Evolutionary conservation across 331 rosid genomes (phyloP).

Genomic region (Ulmus americana): DNA sequence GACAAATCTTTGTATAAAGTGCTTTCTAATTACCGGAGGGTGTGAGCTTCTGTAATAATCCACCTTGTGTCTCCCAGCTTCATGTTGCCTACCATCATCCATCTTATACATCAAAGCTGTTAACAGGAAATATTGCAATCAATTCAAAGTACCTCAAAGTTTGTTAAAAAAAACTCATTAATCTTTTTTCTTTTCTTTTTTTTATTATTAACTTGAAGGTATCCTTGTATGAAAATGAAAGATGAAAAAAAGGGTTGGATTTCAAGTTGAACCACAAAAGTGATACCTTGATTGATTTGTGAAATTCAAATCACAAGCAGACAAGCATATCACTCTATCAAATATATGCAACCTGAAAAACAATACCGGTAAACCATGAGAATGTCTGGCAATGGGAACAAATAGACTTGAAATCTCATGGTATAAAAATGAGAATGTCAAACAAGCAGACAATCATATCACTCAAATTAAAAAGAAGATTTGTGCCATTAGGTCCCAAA

Average conservation of each 20-base stretch:
- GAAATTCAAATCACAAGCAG: not conserved
- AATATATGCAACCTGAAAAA: not conserved
- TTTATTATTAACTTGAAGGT: not conserved
- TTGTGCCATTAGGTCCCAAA: not conserved
- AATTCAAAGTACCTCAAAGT: constrained; percentile 14
- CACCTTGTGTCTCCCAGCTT: constrained; percentile 44
- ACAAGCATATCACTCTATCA: not conserved
- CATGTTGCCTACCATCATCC: constrained; percentile 49
- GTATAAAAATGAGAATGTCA: not conserved
- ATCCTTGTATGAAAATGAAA: constrained; percentile 8
- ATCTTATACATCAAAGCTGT: constrained; percentile 18
- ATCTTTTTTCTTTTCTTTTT: not conserved
- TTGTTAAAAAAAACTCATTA: not conserved
- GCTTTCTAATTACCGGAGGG: constrained; percentile 29
- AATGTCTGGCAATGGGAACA: not conserved
- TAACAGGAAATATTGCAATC: constrained; percentile 17
- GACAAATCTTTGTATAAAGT: not conserved
- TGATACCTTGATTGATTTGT: not conserved
- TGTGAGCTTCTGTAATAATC: constrained; percentile 39
- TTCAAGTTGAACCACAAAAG: not conserved
- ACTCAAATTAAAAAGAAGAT: not conserved
- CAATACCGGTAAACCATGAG: not conserved
- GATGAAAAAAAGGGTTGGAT: not conserved
- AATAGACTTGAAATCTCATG: not conserved
- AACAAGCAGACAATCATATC: not conserved